Base-by-base conservation (phyloP, 192 early-diverging fungal species). In the Backusella parvicylindrica region DNA sequence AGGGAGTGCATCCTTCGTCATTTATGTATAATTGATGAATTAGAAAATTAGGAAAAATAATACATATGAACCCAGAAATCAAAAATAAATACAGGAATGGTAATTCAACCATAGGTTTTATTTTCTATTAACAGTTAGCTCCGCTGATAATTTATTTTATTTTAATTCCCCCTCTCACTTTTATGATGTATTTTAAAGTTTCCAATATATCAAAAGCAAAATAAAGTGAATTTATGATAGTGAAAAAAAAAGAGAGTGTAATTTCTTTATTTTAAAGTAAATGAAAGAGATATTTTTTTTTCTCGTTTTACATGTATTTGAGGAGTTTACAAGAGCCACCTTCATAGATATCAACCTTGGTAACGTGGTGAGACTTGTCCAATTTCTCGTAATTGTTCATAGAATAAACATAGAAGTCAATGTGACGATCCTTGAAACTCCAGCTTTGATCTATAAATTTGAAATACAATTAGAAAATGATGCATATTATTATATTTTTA, bases 271-370 rank as follows among this genome's bases (percentile, higher is more conserved):
- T n/a, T n/a, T 56, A 13, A 56, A 56, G 23, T 4, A 41, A 41
- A 47, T 47, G 16, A 60, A 50, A n/a, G 2, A 53, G 2, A 53
- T 21, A 15, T 53, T 21, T 8, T 8, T 60, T 60, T 21, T 11
- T 15, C 8, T 43, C 41, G 41, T 60, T 60, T 80, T 77, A 81
- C 35, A 77, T 16, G 71, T 83, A 83, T 8, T 73, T 76, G 35
- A 77, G 74, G 21, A 83, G 40, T 37, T 79, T 36, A 60, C 81
- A 83, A 56, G 72, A 69, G 18, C 81, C 81, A 68, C 78, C 81
- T 64, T 79, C 75, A 37, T 83, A 83, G 41, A 83, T 79, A 40
- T 83, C 78, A 65, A 83, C 77, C 30, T 75, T 76, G 47, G 28
- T 63, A 6, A 74, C 21, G n/a, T 47, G 53, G 26, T 83, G 78